A percentile compares a stretch with the other conserved stretches of the same genome.
Evolutionary conservation across 2,329 filamentous ascomycete genomes (phyloP).

Genomic region (Cordyceps javanica): DNA sequence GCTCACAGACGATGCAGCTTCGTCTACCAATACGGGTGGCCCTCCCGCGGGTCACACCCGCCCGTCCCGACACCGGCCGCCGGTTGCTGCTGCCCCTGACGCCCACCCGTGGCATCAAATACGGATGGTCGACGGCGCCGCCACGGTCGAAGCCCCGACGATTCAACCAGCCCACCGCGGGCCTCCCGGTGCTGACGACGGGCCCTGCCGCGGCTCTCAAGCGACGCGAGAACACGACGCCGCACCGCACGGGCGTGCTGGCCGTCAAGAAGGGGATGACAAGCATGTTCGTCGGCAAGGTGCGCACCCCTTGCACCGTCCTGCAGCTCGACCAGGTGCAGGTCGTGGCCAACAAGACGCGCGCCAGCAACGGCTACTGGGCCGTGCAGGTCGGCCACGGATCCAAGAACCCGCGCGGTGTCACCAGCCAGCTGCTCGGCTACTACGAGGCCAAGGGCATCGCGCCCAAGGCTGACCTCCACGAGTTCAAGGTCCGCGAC

Average conservation of each 20-base stretch:
- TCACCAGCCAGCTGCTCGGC: constrained; percentile 76
- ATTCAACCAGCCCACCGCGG: constrained; percentile 54
- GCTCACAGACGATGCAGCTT: constrained; percentile 35
- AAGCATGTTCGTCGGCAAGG: constrained; percentile 74
- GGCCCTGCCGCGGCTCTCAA: constrained; percentile 56
- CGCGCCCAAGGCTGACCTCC: constrained; percentile 74
- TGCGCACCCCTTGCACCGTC: constrained; percentile 80
- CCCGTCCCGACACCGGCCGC: constrained; percentile 24
- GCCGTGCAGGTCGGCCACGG: constrained; percentile 87
- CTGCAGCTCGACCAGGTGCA: constrained; percentile 90
- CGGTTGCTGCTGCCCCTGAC: constrained; percentile 41
- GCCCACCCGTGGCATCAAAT: constrained; percentile 44
- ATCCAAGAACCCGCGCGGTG: constrained; percentile 64
- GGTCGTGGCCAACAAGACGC: constrained; percentile 81
- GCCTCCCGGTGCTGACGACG: constrained; percentile 50
- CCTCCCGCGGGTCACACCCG: constrained; percentile 30
- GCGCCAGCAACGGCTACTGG: constrained; percentile 78
- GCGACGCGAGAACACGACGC: constrained; percentile 53
- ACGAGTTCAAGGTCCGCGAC: constrained; percentile 80
- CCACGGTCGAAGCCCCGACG: constrained; percentile 46
- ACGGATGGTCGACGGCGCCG: constrained; percentile 56
- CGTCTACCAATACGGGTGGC: constrained; percentile 40
- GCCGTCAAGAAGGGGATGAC: constrained; percentile 96
- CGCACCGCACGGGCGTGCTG: constrained; percentile 71
- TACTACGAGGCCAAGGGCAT: constrained; percentile 81